Base-by-base conservation (phyloP, 306 rosid species). In the Inga oerstediana region DNA sequence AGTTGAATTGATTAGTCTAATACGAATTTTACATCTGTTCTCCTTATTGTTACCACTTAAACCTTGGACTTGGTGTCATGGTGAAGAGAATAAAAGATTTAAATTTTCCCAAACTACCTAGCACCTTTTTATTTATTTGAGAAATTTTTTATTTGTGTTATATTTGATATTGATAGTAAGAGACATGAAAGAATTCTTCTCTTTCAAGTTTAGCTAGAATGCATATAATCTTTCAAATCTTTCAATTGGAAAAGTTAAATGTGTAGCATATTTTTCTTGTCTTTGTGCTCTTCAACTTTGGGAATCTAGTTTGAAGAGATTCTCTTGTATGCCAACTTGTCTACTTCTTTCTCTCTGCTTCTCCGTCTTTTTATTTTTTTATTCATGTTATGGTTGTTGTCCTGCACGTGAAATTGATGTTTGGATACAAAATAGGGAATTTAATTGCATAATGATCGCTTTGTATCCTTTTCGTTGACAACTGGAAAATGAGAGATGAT, bases 81-180 rank as follows among this genome's bases (percentile, higher is more conserved):
- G 35, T 51, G 54, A 81, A 74, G 13, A 72, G 44, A 74, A 27
- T 16, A 54, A 22, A 66, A 75, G 59, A 39, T 19, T 73, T 27
- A 16, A 22, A 14, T 48, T 19, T 20, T 30, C 17, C 19, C 69
- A 17, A 14, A 39, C 22, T 52, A 51, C 46, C 68, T 39, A 16
- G 45, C 75, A 65, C 76, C 46, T 15, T 72, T 72, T 14, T 83
- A 78, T 10, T 58, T 35, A 41, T 64, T 32, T 22, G 39, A 32
- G 34, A 22, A 59, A 44, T 32, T 30, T 24, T 52, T 6, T 20
- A 61, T 77, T 72, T 72, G 68, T 37, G 74, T 72, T 46, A 39
- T 74, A 81, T 81, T 87, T 64, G 39, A 66, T 67, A 67, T 67
- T 87, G 81, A 84, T 74, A 27, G 81, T 74, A 72, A 59, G 61